Evolutionary conservation across 2,329 filamentous ascomycete species (phyloP), one percentile per base, ranked within the genome.

Genomic region (Scedosporium aurantiacum): DNA sequence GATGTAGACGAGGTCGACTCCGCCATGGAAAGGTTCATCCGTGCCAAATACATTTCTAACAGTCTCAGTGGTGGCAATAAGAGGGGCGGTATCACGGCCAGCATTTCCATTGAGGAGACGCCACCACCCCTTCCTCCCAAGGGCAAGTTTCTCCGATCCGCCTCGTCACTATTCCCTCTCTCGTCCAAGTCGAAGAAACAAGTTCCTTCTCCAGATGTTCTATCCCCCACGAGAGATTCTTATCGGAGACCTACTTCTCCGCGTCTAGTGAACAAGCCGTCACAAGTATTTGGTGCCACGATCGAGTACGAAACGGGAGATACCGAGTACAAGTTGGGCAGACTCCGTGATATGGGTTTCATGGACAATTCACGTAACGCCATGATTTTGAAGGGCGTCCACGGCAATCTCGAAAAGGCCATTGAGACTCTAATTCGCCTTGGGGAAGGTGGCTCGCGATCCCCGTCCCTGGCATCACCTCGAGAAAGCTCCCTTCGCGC

Each of bases 11-110:
- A 97, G 76, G 89, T 89, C 57, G 93, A 99, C 71, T 88, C 90
- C 10, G 91, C 89, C 28, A 94, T 99, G 88, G 94, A 99, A 75
- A 84, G 90, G 63, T 97, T 93, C 73, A 96, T 99, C 67, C 82
- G 93, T 63, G 87, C 93, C 70, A 99, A 99, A 74, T 99, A 99
- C 74, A 86, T 92, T 70, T 86, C 87, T 67, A 76, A 76, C 63
- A 64, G 61, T n/a, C 43, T 56, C 5, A 63, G 58, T 72, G 71
- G 54, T 23, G 25, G 28, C 14, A 57, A n/a, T 18, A 54, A 40
- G 64, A 72, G 71, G 57, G 76, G 75, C 65, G 76, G 74, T 0
- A 74, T 74, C 59, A 80, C 78, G 65, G 75, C 76, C n/a, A 75
- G 74, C 57, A 80, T 80, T 12, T 82, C 85, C 65, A 83, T 86